Conservation (phyloP, 768 basidiomycete genomes). For the Rhizopogon rudus region DNA sequence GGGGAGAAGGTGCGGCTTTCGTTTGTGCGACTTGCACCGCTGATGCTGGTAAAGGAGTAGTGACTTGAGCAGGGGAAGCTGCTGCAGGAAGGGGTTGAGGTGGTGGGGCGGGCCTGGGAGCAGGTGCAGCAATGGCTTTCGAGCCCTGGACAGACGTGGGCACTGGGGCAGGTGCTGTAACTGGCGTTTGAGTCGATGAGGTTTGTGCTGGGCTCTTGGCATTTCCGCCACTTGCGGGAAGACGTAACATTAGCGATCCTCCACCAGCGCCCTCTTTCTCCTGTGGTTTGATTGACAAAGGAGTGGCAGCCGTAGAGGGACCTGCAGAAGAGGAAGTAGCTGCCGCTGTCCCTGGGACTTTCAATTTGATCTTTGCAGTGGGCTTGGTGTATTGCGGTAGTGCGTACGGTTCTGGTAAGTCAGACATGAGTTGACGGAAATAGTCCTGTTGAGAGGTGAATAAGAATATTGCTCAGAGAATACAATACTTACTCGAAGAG, state of each 20-base stretch:
- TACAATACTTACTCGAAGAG: slow-evolving; percentile 49
- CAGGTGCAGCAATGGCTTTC: slow-evolving; percentile 17
- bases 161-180: slow-evolving; percentile 9
- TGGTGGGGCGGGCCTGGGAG: slow-evolving; percentile 15
- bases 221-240: slow-evolving; percentile 14
- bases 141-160: slow-evolving; percentile 12
- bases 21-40: slow-evolving; percentile 4
- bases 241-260: slow-evolving; percentile 16
- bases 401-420: slow-evolving; percentile 63
- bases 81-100: slow-evolving; percentile 17
- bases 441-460: slow-evolving; percentile 45
- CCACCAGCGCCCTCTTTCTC: slow-evolving; percentile 2
- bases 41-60: slow-evolving; percentile 15
- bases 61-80: slow-evolving; percentile 13
- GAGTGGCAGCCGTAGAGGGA: slow-evolving; percentile 1
- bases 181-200: slow-evolving; percentile 15
- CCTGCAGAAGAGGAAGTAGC: slow-evolving; percentile 8
- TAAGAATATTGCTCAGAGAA: slow-evolving; percentile 1
- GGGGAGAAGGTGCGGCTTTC: slow-evolving; percentile 23
- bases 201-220: slow-evolving; percentile 19
- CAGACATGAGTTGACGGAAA: slow-evolving; percentile 73
- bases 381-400: slow-evolving; percentile 59
- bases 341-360: slow-evolving; percentile 40
- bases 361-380: slow-evolving; percentile 67
- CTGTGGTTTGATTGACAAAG: slow-evolving; percentile 8